Evolutionary conservation across 208 protist species (phyloP).

Genomic region (Leishmania arabica): DNA sequence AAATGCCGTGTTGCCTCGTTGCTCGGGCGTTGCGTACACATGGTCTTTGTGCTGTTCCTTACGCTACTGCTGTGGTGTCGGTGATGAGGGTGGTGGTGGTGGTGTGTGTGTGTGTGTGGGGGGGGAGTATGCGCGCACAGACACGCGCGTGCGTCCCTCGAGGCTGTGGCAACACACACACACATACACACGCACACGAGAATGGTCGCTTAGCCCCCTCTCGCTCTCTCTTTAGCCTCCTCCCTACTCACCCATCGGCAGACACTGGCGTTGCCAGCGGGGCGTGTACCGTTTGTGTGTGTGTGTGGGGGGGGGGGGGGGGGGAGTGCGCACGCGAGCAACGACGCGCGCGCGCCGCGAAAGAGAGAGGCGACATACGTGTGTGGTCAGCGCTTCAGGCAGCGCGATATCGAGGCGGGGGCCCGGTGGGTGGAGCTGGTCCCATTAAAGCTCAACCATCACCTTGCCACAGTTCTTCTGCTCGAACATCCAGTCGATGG

Average conservation of each 20-base stretch:
- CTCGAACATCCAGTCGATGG: conserved; percentile 77
- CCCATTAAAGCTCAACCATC: conserved; percentile 60
- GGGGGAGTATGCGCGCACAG: not conserved
- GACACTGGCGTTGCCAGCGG: not conserved
- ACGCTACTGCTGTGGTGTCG: not conserved
- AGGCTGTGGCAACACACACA: not conserved
- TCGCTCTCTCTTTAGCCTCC: not conserved
- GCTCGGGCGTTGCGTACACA: not conserved
- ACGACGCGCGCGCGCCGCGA: no score
- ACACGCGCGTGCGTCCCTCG: not conserved
- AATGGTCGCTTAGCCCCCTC: not conserved
- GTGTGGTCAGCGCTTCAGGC: not conserved
- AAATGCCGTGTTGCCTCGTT: not conserved
- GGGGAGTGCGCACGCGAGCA: not conserved
- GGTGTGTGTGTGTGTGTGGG: no score
- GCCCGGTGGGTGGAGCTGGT: not conserved
- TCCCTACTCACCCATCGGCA: not conserved
- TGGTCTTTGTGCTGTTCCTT: not conserved
- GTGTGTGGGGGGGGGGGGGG: not conserved
- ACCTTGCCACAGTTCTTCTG: conserved; percentile 83
- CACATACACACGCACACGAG: conserved; percentile 6
- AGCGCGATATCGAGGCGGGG: not conserved
- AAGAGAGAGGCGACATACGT: not conserved
- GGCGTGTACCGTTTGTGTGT: not conserved
- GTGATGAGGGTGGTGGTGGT: not conserved